Evolutionary conservation across 1,284 basidiomycete species (phyloP).

Genomic region (Amylostereum chailletii): DNA sequence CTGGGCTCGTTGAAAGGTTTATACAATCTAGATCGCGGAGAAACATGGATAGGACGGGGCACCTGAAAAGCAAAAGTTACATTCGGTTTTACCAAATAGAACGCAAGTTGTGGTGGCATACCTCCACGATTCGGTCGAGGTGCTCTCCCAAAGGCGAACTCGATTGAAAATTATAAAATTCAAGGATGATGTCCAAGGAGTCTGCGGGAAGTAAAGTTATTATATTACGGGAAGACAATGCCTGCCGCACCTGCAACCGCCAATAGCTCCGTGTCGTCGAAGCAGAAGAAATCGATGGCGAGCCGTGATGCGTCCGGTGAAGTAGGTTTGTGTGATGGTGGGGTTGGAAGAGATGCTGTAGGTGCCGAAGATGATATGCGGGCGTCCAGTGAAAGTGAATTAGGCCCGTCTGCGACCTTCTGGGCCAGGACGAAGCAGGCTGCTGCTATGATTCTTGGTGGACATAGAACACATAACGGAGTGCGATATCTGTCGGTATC

Average conservation of each 20-base stretch:
- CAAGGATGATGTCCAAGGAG: constrained; percentile 54
- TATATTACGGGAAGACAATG: neutral
- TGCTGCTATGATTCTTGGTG: constrained; percentile 59
- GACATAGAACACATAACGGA: constrained; percentile 62
- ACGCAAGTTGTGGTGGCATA: constrained; percentile 24
- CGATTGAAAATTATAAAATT: constrained; percentile 66
- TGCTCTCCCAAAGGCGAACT: constrained; percentile 36
- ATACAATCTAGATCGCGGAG: neutral
- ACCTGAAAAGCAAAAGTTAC: neutral
- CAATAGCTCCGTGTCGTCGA: constrained; percentile 47
- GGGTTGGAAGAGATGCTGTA: constrained; percentile 59
- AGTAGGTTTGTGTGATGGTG: constrained; percentile 63
- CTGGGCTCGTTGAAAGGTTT: neutral
- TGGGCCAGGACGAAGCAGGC: constrained; percentile 71
- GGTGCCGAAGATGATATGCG: constrained; percentile 55
- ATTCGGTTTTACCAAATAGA: no score
- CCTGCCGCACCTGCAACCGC: constrained; percentile 45
- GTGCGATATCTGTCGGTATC: constrained; percentile 52
- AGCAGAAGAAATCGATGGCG: constrained; percentile 55
- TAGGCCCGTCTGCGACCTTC: constrained; percentile 57
- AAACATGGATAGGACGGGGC: neutral
- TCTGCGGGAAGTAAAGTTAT: constrained; percentile 29
- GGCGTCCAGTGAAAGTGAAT: constrained; percentile 63
- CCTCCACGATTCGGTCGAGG: constrained; percentile 39
- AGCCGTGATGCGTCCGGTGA: constrained; percentile 63